phyloP scores from a whole-genome alignment of 108 stramenopile species.

The Pseudonitzschia pungens region DNA sequence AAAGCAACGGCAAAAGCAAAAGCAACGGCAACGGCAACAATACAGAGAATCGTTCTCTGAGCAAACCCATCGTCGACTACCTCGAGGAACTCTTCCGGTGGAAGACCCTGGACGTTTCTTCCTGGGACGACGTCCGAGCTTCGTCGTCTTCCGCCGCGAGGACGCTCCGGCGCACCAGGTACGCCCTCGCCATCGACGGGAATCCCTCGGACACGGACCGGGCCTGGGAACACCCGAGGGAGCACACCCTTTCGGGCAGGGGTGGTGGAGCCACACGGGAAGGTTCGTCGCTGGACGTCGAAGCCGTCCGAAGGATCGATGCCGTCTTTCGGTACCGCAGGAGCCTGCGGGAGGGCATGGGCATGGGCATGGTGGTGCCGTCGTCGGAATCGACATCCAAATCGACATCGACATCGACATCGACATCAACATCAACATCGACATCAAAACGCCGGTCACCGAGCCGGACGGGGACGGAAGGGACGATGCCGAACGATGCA shows the following conservation, averaged over 20 bases:
- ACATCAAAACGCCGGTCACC: no score
- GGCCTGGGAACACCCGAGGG: constrained; percentile 46
- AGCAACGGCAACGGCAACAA: neutral
- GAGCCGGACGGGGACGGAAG: no score
- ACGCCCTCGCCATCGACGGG: constrained; percentile 24
- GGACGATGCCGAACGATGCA: neutral
- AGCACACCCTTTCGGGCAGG: neutral
- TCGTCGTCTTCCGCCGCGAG: constrained; percentile 10
- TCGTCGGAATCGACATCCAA: neutral
- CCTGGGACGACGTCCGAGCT: neutral
- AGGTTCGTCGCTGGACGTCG: neutral
- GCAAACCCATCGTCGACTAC: constrained; percentile 6
- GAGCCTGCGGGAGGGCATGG: no score
- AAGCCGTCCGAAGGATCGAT: neutral
- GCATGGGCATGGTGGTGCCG: no score
- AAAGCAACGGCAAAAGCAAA: neutral
- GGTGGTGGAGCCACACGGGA: neutral
- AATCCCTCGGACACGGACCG: constrained; percentile 27
- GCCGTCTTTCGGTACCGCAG: neutral
- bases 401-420: neutral
- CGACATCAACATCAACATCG: neutral
- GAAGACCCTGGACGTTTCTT: neutral
- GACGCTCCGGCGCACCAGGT: constrained; percentile 25
- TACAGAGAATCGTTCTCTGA: neutral
- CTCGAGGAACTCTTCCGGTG: neutral